Percentiles rank a stretch among this genome's conserved stretches.
Conservation (phyloP, 306 rosid genomes). For the Heteromeles arbutifolia region DNA sequence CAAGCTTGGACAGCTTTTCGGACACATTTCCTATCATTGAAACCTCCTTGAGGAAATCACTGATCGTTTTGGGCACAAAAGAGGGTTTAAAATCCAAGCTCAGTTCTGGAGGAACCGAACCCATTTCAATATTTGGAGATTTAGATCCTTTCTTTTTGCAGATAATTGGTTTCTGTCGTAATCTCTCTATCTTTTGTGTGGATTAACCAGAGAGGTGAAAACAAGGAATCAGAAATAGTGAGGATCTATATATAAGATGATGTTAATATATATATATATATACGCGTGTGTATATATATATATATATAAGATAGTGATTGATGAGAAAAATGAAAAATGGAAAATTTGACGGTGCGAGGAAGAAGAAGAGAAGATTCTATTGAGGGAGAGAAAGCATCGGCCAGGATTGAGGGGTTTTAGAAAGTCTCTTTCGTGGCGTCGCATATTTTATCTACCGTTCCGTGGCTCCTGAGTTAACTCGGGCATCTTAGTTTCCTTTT, state of each 20-base stretch:
- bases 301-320: background rate
- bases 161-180: background rate
- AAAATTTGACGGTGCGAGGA: background rate
- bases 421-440: slow-evolving; percentile 58
- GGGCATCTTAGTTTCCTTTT: background rate
- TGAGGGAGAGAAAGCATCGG: slow-evolving; percentile 15
- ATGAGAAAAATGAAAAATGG: background rate
- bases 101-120: slow-evolving; percentile 67
- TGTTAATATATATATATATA: background rate
- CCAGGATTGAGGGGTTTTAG: slow-evolving; percentile 22
- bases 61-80: slow-evolving; percentile 64
- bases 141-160: background rate
- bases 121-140: slow-evolving; percentile 35
- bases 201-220: background rate
- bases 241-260: slow-evolving; percentile 4
- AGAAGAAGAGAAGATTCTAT: slow-evolving; percentile 7
- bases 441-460: slow-evolving; percentile 44
- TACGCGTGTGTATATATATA: too few relatives aligned
- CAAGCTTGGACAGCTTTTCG: slow-evolving; percentile 39
- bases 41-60: slow-evolving; percentile 50
- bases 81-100: slow-evolving; percentile 66
- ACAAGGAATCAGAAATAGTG: background rate
- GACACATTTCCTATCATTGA: slow-evolving; percentile 27
- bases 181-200: background rate
- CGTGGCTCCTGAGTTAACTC: background rate